Evolutionary conservation across 1,284 basidiomycete species (phyloP).

Genomic region (Sanghuangporus weigelae): DNA sequence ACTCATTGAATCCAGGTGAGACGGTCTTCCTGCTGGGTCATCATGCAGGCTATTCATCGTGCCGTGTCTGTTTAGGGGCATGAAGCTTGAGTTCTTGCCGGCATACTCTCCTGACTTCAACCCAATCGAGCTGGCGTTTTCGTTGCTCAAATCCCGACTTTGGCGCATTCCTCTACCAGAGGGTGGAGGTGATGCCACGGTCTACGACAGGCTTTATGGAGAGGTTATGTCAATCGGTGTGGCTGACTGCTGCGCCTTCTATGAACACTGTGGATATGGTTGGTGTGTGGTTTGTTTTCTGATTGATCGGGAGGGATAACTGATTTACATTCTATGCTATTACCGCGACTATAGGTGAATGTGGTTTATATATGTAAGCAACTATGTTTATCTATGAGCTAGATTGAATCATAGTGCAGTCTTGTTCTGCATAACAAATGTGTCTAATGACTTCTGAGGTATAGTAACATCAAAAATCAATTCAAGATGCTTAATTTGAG

Average conservation of each 20-base stretch:
- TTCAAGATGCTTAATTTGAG: too few species aligned
- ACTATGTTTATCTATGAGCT: too few species aligned
- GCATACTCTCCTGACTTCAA: constrained; percentile 22
- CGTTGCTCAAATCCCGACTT: constrained; percentile 8
- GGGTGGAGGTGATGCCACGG: neutral
- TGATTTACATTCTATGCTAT: too few species aligned
- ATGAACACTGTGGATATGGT: too few species aligned
- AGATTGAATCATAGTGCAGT: neutral
- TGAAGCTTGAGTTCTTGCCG: constrained; percentile 17
- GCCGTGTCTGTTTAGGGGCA: constrained; percentile 7
- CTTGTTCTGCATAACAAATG: too few species aligned
- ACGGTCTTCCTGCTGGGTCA: neutral
- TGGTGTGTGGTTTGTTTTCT: too few species aligned
- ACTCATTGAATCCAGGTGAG: neutral
- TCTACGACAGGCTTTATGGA: neutral
- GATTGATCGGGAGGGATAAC: too few species aligned
- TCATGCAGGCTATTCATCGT: neutral
- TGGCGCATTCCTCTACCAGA: neutral
- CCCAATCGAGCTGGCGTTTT: constrained; percentile 20
- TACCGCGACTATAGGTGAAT: too few species aligned
- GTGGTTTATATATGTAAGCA: too few species aligned
- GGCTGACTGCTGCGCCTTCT: neutral
- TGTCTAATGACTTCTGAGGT: too few species aligned
- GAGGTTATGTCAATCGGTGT: neutral
- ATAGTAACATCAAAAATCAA: too few species aligned